Evolutionary conservation across 1,284 basidiomycete species (phyloP).

Genomic region (Vanrija humicola): DNA sequence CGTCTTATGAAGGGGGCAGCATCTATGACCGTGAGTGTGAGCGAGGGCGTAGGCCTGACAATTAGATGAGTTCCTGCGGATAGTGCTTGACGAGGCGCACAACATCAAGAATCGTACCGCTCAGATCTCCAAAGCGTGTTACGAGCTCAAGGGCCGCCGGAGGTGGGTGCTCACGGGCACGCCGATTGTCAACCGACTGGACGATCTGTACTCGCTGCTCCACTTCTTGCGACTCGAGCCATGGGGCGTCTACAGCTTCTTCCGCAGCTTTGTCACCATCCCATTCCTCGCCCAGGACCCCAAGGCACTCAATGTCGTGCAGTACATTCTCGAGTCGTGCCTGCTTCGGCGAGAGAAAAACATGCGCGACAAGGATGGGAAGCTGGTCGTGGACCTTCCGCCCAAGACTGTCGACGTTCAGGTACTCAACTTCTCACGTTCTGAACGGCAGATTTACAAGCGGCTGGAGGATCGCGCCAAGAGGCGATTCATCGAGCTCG

Average conservation of each 20-base stretch:
- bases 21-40: slow-evolving; percentile 65
- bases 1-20: slow-evolving; percentile 52
- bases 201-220: slow-evolving; percentile 84
- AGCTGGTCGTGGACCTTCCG: slow-evolving; percentile 83
- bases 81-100: slow-evolving; percentile 76
- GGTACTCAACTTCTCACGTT: slow-evolving; percentile 66
- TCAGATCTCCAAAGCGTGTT: slow-evolving; percentile 85
- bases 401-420: slow-evolving; percentile 73
- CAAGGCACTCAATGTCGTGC: slow-evolving; percentile 86
- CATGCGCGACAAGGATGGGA: slow-evolving; percentile 84
- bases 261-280: slow-evolving; percentile 81
- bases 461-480: slow-evolving; percentile 46
- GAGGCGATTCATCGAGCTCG: slow-evolving; percentile 63
- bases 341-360: slow-evolving; percentile 90
- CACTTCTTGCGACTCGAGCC: slow-evolving; percentile 87
- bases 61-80: slow-evolving; percentile 43
- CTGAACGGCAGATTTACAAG: slow-evolving; percentile 75
- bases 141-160: slow-evolving; percentile 70
- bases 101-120: slow-evolving; percentile 89
- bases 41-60: background rate
- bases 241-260: slow-evolving; percentile 85
- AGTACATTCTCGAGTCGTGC: slow-evolving; percentile 83
- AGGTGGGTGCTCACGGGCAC: slow-evolving; percentile 94
- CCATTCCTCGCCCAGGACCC: slow-evolving; percentile 83
- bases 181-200: slow-evolving; percentile 91